These are phyloP conservation scores for Cylindrotheca fusiformis DNA, from an alignment of 108 stramenopile genomes.

Conservation along the genomic window DNA sequence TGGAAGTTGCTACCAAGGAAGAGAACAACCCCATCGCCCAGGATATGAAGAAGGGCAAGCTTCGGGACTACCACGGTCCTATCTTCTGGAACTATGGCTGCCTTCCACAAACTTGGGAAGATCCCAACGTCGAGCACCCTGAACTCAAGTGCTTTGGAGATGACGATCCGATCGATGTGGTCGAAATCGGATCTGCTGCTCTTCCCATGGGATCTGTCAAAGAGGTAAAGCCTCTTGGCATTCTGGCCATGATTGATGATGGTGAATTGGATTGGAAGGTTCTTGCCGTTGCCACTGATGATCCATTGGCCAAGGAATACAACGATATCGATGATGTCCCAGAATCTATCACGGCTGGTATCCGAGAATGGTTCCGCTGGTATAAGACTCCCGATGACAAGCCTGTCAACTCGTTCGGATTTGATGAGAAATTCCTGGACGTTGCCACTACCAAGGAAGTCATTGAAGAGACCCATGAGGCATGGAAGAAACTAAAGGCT, in stretches of 20 bases:
- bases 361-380: conserved; percentile 99
- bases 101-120: conserved; percentile 99
- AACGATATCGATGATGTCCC: conserved; percentile 97
- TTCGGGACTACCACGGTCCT: conserved; percentile 96
- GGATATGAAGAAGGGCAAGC: conserved; percentile 98
- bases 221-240: conserved; percentile 95
- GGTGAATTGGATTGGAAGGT: conserved; percentile 99
- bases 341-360: conserved; percentile 89
- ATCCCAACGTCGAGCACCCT: conserved; percentile 88
- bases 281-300: conserved; percentile 88
- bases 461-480: conserved; percentile 96
- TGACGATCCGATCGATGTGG: conserved; percentile 99
- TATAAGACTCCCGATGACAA: conserved; percentile 99
- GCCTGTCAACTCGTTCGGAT: conserved; percentile 98
- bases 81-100: conserved; percentile 99
- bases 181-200: conserved; percentile 92
- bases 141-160: conserved; percentile 94
- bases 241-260: conserved; percentile 99
- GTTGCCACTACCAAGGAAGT: conserved; percentile 81
- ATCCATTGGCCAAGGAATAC: conserved; percentile 94
- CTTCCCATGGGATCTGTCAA: conserved; percentile 87
- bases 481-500: conserved; percentile 92
- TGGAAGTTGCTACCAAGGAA: conserved; percentile 99
- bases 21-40: conserved; percentile 95
- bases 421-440: conserved; percentile 94